Conservation (phyloP, 495 filamentous ascomycete genomes). For the Cercophora samala region DNA sequence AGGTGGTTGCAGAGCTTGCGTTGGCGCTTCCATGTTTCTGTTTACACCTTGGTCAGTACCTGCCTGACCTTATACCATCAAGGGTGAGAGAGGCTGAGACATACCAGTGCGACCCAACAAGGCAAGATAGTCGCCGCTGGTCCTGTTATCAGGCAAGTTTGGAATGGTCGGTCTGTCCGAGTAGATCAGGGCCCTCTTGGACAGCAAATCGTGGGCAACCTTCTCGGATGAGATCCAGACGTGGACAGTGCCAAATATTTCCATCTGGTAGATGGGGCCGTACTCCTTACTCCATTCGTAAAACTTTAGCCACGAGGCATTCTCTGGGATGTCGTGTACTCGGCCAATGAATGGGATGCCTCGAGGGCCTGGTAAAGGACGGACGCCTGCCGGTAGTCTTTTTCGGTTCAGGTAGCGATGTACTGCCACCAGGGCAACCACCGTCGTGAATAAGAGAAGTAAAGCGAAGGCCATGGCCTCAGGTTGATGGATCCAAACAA, state of each 20-base stretch:
- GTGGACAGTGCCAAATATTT: slow-evolving; percentile 54
- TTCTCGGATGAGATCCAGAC: slow-evolving; percentile 59
- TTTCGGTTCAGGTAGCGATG: slow-evolving; percentile 11
- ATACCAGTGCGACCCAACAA: slow-evolving; percentile 44
- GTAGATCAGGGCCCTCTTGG: slow-evolving; percentile 57
- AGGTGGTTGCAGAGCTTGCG: slow-evolving; percentile 56
- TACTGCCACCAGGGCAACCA: slow-evolving; percentile 8
- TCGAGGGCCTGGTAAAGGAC: slow-evolving; percentile 23
- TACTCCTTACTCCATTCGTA: slow-evolving; percentile 60
- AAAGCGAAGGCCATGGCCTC: slow-evolving; percentile 5
- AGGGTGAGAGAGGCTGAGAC: not conserved
- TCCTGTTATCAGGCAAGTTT: slow-evolving; percentile 53
- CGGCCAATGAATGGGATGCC: slow-evolving; percentile 54
- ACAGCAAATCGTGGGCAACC: slow-evolving; percentile 57
- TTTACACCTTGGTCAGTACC: not conserved
- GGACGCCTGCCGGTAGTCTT: slow-evolving; percentile 11
- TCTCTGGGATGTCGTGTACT: slow-evolving; percentile 54
- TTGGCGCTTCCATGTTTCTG: slow-evolving; percentile 56
- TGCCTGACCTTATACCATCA: too few species aligned
- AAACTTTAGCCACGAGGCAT: slow-evolving; percentile 55
- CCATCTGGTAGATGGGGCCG: slow-evolving; percentile 59
- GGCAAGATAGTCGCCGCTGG: slow-evolving; percentile 55
- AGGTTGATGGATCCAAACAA: not conserved
- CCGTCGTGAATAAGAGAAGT: not conserved
- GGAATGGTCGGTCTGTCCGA: slow-evolving; percentile 58